Conservation (phyloP, 768 basidiomycete genomes). For the Tephrocybe sp. region DNA sequence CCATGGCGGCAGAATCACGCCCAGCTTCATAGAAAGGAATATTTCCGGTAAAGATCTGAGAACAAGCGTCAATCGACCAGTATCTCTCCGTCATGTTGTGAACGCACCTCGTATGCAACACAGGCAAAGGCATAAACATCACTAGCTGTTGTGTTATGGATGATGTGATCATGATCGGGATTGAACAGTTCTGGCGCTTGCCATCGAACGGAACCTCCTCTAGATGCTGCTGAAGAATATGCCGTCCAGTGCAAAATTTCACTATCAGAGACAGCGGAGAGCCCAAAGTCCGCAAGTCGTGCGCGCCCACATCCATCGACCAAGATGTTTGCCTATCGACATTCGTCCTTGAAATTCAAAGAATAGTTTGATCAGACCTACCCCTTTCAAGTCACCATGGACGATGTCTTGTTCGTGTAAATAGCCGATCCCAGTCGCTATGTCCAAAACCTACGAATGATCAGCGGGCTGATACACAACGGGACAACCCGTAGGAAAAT, state of each 20-base stretch:
- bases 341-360: not conserved
- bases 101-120: conserved; percentile 20
- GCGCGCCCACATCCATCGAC: conserved; percentile 16
- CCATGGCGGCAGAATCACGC: conserved; percentile 19
- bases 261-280: conserved; percentile 16
- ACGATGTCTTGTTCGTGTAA: conserved; percentile 34
- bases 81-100: not conserved
- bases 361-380: conserved; percentile 12
- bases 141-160: conserved; percentile 12
- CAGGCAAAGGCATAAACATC: conserved; percentile 21
- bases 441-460: conserved; percentile 26
- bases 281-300: conserved; percentile 25
- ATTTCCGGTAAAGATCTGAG: conserved; percentile 19
- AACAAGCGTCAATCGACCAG: not conserved
- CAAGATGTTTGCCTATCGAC: conserved; percentile 22
- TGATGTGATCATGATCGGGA: conserved; percentile 7
- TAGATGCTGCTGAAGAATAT: conserved; percentile 8
- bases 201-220: conserved; percentile 19
- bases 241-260: conserved; percentile 16
- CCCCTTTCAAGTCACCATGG: conserved; percentile 46
- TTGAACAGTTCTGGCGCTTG: conserved; percentile 23
- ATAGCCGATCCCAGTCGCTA: conserved; percentile 30
- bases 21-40: conserved; percentile 20
- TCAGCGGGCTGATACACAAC: not conserved
- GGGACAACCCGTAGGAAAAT: too few relatives aligned